Percentiles rank a stretch among this genome's conserved stretches.
Evolutionary conservation across 305 asterid species (phyloP).

Genomic region (Caryopteris hybrid): DNA sequence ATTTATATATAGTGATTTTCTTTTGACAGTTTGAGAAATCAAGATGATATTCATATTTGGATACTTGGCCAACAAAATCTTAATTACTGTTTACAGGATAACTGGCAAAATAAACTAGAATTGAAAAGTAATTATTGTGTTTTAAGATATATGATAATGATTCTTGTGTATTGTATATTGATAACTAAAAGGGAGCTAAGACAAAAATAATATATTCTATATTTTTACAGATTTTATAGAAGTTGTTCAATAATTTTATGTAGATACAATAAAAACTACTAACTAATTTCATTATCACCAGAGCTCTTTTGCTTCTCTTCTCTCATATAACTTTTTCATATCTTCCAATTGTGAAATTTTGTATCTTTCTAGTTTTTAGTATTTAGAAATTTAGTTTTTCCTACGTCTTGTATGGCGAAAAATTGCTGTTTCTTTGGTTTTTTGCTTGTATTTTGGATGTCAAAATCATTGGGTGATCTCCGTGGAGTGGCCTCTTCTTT

Average conservation of each 20-base stretch:
- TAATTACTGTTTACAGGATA: not conserved
- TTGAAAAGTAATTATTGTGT: not conserved
- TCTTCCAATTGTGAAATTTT: not conserved
- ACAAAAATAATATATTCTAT: not conserved
- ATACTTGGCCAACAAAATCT: not conserved
- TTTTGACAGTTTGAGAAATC: not conserved
- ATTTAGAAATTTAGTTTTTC: not conserved
- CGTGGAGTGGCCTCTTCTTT: not conserved
- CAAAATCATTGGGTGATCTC: not conserved
- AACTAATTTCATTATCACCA: no score
- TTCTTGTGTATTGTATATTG: not conserved
- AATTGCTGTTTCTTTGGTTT: not conserved
- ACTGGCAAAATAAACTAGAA: not conserved
- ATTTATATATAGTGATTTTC: not conserved
- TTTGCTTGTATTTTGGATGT: not conserved
- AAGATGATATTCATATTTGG: not conserved
- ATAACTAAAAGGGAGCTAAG: not conserved
- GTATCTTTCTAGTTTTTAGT: not conserved
- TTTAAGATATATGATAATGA: not conserved
- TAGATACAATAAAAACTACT: not conserved
- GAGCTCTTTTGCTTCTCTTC: not conserved
- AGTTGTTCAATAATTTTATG: not conserved
- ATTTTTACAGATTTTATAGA: no score
- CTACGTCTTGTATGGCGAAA: not conserved
- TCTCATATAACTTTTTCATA: not conserved